Base-by-base conservation (phyloP, 805 yeast genomes). In the Komagataella pseudopastoris region DNA sequence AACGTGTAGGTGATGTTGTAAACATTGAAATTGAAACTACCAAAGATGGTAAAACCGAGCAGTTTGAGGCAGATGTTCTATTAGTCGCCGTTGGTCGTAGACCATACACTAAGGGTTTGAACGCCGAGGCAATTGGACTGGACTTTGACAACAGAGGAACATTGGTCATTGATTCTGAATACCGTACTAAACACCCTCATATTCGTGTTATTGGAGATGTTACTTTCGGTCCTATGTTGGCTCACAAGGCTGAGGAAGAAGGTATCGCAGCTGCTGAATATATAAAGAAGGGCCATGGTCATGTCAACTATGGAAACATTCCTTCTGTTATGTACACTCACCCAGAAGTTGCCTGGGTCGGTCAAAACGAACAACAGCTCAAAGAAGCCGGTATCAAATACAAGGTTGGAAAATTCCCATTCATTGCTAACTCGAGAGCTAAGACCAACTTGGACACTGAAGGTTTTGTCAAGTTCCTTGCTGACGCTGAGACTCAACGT, bases 341-440 rank as follows among this genome's bases (percentile, higher is more conserved):
- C 73, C 99, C 99, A 57, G 99, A 93, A 76, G 96, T 93, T 60
- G 98, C 98, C 51, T 93, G 99, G 99, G 96, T 87, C 60, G 99
- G 99, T 61, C 87, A 87, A 72, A 86, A 82, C 64, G 99, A 93
- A 75, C 83, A 90, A 75, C 90, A 90, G 72, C 79, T 90, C 68
- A 90, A 91, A 77, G 90, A 78, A 60, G 88, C 88, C 61, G 96
- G 96, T 60, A 81, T 89, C 69, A 77, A 83, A 61, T 93, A 85
- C 80, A 90, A 85, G 71, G 79, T 86, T 55, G 99, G 99, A 67
- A 93, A 93, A 74, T 93, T 91, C 89, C 96, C 98, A 68, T 93
- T 93, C 76, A 77, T 88, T 63, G 99, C 99, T 62, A 93, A 93
- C 81, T 93, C 99, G 51, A 88, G 99, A 77, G 99, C 99, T 56